These are phyloP conservation scores for Phaeosphaeriaceae sp. DNA, from an alignment of 2,329 filamentous ascomycete genomes.

Conservation along the genomic window DNA sequence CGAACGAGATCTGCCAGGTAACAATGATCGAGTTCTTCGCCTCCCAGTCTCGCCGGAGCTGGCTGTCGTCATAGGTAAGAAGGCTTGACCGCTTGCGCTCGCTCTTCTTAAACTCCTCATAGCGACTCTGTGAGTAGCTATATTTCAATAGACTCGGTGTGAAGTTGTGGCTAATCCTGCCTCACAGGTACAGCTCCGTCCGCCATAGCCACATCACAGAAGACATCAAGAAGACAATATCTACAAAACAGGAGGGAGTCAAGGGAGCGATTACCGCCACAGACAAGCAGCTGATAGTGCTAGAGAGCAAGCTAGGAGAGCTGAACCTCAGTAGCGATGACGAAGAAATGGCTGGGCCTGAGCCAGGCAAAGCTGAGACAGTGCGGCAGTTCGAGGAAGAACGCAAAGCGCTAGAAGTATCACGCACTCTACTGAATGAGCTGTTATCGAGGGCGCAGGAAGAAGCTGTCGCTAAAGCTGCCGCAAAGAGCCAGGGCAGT, in stretches of 20 bases:
- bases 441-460: conserved; percentile 17
- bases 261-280: conserved; percentile 17
- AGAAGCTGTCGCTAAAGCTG: conserved; percentile 19
- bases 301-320: conserved; percentile 37
- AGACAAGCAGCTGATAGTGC: conserved; percentile 11
- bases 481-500: background rate
- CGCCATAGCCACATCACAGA: conserved; percentile 40
- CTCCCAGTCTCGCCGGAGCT: conserved; percentile 15
- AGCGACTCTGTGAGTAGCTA: conserved; percentile 39
- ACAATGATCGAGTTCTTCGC: too few relatives aligned
- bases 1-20: conserved; percentile 43
- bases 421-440: conserved; percentile 12
- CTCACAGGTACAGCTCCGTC: conserved; percentile 40
- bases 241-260: conserved; percentile 34
- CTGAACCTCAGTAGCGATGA: conserved; percentile 20
- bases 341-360: conserved; percentile 9
- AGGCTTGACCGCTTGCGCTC: conserved; percentile 27
- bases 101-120: conserved; percentile 37
- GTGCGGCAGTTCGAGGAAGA: conserved; percentile 19
- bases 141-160: conserved; percentile 1
- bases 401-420: conserved; percentile 11
- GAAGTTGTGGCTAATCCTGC: conserved; percentile 20
- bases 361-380: conserved; percentile 12
- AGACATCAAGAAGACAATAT: conserved; percentile 40
- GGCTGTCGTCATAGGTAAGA: background rate